Conservation (phyloP, 148 eudicot genomes). For the Linanthus parryae region DNA sequence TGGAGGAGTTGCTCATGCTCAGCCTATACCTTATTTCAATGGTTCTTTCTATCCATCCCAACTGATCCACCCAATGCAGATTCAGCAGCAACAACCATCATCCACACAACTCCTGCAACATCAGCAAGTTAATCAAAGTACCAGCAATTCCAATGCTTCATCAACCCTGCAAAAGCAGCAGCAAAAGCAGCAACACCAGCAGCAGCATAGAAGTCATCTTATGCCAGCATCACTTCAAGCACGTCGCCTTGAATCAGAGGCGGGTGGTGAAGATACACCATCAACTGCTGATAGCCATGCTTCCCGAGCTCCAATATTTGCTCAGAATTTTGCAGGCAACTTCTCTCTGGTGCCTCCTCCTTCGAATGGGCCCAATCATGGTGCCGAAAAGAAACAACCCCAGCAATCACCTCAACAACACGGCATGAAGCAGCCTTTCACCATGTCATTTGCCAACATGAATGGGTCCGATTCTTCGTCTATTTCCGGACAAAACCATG, state of each 20-base stretch:
- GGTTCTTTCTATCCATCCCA: slow-evolving; percentile 85
- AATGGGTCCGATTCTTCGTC: slow-evolving; percentile 67
- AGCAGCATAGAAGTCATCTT: slow-evolving; percentile 29
- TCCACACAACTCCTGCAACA: slow-evolving; percentile 18
- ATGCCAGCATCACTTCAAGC: slow-evolving; percentile 27
- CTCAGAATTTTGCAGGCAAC: slow-evolving; percentile 59
- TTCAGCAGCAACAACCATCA: slow-evolving; percentile 50
- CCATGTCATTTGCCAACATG: slow-evolving; percentile 74
- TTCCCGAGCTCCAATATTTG: slow-evolving; percentile 53
- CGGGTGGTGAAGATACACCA: slow-evolving; percentile 72
- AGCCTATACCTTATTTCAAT: slow-evolving; percentile 68
- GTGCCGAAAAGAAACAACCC: slow-evolving; percentile 76
- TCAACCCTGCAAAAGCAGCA: slow-evolving; percentile 83
- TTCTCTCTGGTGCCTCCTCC: slow-evolving; percentile 56
- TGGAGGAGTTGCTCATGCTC: slow-evolving; percentile 70
- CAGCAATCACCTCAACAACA: slow-evolving; percentile 55
- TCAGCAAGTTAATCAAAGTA: slow-evolving; percentile 46
- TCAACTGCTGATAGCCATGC: slow-evolving; percentile 69
- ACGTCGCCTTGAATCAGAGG: slow-evolving; percentile 34
- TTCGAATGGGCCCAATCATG: slow-evolving; percentile 21
- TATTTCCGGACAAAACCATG: slow-evolving; percentile 57
- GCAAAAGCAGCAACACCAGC: slow-evolving; percentile 68
- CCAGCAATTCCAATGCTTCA: slow-evolving; percentile 50
- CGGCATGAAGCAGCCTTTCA: slow-evolving; percentile 49
- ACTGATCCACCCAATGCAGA: slow-evolving; percentile 81